Conservation (phyloP, 768 basidiomycete genomes). For the Phylloporus sp. region DNA sequence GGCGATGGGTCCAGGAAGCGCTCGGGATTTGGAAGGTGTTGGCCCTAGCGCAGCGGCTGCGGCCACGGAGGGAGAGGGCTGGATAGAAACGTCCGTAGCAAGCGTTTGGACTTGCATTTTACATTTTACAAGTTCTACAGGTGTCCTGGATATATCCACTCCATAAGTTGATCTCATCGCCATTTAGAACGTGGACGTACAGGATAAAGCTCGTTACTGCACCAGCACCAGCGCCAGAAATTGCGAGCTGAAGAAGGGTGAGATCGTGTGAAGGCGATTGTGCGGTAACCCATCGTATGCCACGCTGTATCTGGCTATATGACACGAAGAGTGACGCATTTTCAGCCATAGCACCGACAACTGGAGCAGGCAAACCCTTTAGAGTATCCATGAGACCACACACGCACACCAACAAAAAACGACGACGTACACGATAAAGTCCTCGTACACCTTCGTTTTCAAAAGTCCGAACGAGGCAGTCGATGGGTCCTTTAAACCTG, state of each 20-base stretch:
- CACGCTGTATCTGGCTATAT: slow-evolving; percentile 72
- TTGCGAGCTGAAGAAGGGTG: slow-evolving; percentile 62
- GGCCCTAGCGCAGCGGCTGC: slow-evolving; percentile 11
- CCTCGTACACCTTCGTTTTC: slow-evolving; percentile 77
- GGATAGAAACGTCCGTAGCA: slow-evolving; percentile 24
- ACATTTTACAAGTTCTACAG: slow-evolving; percentile 93
- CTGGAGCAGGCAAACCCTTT: slow-evolving; percentile 86
- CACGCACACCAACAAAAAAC: neutral
- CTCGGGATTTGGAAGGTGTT: slow-evolving; percentile 8
- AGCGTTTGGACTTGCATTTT: slow-evolving; percentile 98
- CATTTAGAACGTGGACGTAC: slow-evolving; percentile 41
- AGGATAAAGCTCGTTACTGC: slow-evolving; percentile 82
- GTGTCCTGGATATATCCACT: slow-evolving; percentile 54
- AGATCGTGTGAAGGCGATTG: slow-evolving; percentile 39
- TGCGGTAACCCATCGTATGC: slow-evolving; percentile 45
- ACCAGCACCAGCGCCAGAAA: slow-evolving; percentile 88
- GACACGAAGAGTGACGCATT: slow-evolving; percentile 86
- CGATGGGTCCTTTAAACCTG: slow-evolving; percentile 80
- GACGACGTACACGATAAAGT: slow-evolving; percentile 71
- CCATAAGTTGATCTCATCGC: too few species aligned
- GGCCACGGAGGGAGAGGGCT: slow-evolving; percentile 12
- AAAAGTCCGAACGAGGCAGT: slow-evolving; percentile 83
- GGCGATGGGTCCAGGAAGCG: slow-evolving; percentile 69
- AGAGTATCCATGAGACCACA: slow-evolving; percentile 1
- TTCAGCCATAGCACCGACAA: slow-evolving; percentile 89